These are phyloP conservation scores for Xylaria arbuscula DNA, from an alignment of 2,329 filamentous ascomycete species.

Conservation along the genomic window DNA sequence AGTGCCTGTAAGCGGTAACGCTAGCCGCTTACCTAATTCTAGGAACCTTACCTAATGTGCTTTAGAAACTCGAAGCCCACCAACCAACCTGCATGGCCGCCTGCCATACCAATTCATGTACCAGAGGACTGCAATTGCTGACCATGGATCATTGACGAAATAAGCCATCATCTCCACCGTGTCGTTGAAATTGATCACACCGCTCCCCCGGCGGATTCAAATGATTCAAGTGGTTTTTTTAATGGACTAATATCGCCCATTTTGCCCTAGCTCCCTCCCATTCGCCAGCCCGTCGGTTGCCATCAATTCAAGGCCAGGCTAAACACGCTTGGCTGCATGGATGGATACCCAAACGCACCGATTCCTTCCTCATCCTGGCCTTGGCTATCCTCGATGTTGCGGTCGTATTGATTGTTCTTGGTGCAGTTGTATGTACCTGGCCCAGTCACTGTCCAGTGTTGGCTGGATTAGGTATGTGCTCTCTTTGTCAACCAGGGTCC, in stretches of 20 bases:
- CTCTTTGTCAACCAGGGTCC: background rate
- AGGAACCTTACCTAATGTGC: too few relatives aligned
- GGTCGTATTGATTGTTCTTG: constrained; percentile 22
- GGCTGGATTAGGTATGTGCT: constrained; percentile 23
- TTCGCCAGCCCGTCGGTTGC: constrained; percentile 19
- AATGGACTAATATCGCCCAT: constrained; percentile 11
- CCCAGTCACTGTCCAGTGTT: background rate
- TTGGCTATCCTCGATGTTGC: constrained; percentile 10
- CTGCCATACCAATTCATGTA: too few relatives aligned
- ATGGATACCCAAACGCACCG: background rate
- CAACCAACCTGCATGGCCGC: too few relatives aligned
- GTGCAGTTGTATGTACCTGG: too few relatives aligned
- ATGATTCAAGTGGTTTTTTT: constrained; percentile 1
- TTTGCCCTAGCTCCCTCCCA: constrained; percentile 3
- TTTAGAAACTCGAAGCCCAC: too few relatives aligned
- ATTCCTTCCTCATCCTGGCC: constrained; percentile 1
- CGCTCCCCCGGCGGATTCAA: constrained; percentile 13
- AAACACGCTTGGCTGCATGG: constrained; percentile 26
- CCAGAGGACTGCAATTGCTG: too few relatives aligned
- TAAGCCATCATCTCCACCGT: background rate
- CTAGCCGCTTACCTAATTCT: background rate
- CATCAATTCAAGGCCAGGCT: constrained; percentile 15
- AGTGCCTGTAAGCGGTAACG: background rate
- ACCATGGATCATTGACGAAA: background rate
- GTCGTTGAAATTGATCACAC: constrained; percentile 11